A percentile compares a stretch with the other conserved stretches of the same genome.
Conservation (phyloP, 495 filamentous ascomycete species). For the Talaromyces trachyspermus region DNA sequence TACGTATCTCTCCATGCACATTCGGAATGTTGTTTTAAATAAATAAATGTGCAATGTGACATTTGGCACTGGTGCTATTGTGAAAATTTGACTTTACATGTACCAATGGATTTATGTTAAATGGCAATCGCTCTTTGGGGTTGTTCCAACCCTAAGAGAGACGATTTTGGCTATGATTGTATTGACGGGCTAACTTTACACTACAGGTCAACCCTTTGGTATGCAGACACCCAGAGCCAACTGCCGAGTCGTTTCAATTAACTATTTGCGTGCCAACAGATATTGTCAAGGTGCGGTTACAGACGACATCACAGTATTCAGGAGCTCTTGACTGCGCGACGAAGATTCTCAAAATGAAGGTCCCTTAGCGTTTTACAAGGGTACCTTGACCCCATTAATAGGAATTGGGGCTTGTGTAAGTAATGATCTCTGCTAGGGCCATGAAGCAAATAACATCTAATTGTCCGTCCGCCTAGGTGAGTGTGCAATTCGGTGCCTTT, state of each 20-base stretch:
- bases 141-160: too few relatives aligned
- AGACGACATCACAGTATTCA: constrained; percentile 76
- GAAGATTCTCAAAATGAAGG: constrained; percentile 87
- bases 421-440: constrained; percentile 9
- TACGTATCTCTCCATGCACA: constrained; percentile 37
- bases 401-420: constrained; percentile 92
- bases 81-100: neutral
- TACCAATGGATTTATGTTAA: neutral
- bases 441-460: neutral
- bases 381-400: constrained; percentile 89
- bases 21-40: neutral
- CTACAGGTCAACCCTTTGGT: constrained; percentile 86
- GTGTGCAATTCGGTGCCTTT: constrained; percentile 96
- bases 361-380: constrained; percentile 92
- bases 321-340: constrained; percentile 72
- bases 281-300: constrained; percentile 95
- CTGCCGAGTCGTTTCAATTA: constrained; percentile 9
- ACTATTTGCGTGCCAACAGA: constrained; percentile 51
- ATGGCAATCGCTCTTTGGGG: neutral
- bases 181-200: constrained; percentile 19
- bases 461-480: constrained; percentile 45
- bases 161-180: too few relatives aligned
- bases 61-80: too few relatives aligned
- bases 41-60: neutral
- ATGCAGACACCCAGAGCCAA: constrained; percentile 14